Conservation (phyloP, 2,329 filamentous ascomycete genomes). For the Fusarium domesticum region DNA sequence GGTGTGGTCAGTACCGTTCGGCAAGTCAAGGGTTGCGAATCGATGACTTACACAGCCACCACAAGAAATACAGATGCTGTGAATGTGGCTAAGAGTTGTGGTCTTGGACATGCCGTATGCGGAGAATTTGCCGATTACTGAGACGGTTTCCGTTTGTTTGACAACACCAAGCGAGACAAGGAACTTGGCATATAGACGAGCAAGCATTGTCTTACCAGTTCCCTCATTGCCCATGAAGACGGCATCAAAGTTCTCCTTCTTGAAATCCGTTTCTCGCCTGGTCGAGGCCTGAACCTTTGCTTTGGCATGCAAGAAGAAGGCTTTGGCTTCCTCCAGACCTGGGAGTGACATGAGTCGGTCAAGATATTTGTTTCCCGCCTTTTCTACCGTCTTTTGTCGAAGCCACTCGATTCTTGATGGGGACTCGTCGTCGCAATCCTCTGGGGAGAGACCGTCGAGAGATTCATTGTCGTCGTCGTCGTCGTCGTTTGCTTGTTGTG, state of each 20-base stretch:
- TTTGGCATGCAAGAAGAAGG: slow-evolving; percentile 46
- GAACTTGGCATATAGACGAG: slow-evolving; percentile 31
- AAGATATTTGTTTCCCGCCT: slow-evolving; percentile 50
- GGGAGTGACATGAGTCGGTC: slow-evolving; percentile 61
- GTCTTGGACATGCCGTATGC: slow-evolving; percentile 32
- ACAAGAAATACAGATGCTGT: slow-evolving; percentile 37
- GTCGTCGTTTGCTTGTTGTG: slow-evolving; percentile 14
- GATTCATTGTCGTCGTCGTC: slow-evolving; percentile 28
- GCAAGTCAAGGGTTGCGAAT: background rate
- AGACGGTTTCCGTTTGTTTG: slow-evolving; percentile 44
- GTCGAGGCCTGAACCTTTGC: slow-evolving; percentile 49
- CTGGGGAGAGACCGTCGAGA: slow-evolving; percentile 30
- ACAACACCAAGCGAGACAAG: slow-evolving; percentile 29
- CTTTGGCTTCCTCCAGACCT: slow-evolving; percentile 61
- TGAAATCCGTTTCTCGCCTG: slow-evolving; percentile 47
- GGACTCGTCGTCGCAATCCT: slow-evolving; percentile 38
- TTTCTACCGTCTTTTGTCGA: slow-evolving; percentile 45
- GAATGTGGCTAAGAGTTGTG: slow-evolving; percentile 41
- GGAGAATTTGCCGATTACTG: slow-evolving; percentile 27
- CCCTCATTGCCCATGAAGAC: slow-evolving; percentile 32
- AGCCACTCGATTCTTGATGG: slow-evolving; percentile 39
- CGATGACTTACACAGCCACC: slow-evolving; percentile 56
- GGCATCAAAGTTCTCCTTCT: slow-evolving; percentile 39
- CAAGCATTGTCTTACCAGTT: slow-evolving; percentile 32
- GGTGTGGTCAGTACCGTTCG: slow-evolving; percentile 7